phyloP scores from a whole-genome alignment of 257 asterid species.

The Nicotiana benthamiana region DNA sequence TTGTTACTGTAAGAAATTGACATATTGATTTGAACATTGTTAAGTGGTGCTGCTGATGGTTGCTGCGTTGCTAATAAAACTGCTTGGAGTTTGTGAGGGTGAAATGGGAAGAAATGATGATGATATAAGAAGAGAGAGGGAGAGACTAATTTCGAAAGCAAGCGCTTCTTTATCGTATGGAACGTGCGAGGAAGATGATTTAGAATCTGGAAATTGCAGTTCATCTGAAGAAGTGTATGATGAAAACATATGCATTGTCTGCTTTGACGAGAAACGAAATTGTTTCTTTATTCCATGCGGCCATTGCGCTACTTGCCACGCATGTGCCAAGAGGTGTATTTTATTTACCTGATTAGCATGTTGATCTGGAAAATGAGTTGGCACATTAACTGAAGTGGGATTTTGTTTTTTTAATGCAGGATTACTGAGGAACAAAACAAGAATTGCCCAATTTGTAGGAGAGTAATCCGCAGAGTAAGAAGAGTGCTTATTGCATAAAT shows the following conservation, averaged over 20 bases:
- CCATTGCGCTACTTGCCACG: constrained; percentile 49
- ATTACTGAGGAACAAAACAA: constrained; percentile 28
- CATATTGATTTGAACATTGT: neutral
- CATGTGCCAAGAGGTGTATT: constrained; percentile 52
- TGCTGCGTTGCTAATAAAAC: constrained; percentile 33
- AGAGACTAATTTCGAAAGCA: constrained; percentile 31
- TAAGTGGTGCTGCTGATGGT: constrained; percentile 37
- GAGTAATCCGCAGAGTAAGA: constrained; percentile 25
- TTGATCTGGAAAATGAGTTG: neutral
- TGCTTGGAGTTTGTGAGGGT: constrained; percentile 17
- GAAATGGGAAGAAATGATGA: neutral
- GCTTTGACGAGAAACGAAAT: constrained; percentile 44
- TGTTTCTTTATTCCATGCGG: constrained; percentile 76
- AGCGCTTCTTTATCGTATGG: constrained; percentile 28
- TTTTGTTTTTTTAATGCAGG: constrained; percentile 20
- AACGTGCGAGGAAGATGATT: constrained; percentile 32
- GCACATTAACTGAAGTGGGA: neutral
- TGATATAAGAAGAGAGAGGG: constrained; percentile 15
- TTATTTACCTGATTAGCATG: neutral
- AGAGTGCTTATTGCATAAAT: constrained; percentile 19
- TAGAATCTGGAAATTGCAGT: constrained; percentile 27
- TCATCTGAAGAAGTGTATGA: constrained; percentile 50
- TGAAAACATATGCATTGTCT: constrained; percentile 59
- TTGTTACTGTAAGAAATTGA: neutral
- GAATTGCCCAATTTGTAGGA: constrained; percentile 46